Base-by-base conservation (phyloP, 805 yeast genomes). In the Pichia californica region DNA sequence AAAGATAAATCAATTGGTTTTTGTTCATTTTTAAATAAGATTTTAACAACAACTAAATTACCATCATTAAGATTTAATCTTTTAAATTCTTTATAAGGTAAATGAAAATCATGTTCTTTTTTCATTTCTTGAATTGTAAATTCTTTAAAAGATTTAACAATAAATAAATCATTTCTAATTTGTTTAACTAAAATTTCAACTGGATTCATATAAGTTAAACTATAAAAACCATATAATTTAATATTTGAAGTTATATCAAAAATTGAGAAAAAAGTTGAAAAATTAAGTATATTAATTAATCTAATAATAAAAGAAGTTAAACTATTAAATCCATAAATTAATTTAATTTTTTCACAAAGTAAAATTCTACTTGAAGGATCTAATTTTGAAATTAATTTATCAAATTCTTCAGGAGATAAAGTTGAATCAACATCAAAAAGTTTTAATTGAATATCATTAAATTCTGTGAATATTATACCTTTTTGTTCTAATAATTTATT, bases 201-300 rank as follows among this genome's bases (percentile, higher is more conserved):
- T 0, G 63, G 63, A 31, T 52, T 56, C 30, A 47, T 42, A 42
- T 55, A 56, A 35, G 45, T 52, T n/a, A 52, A 46, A 31, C 55
- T 49, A 46, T 58, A 56, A 38, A 58, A 58, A 2, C 62, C 63
- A 33, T 57, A 58, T n/a, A 58, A 45, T 42, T 58, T 58, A 29
- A 58, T 58, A 39, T 58, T 58, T 8, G 61, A 53, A 4, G 63
- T 58, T 5, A 58, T 58, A 41, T 58, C 63, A 45, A 58, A 58
- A 7, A 58, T 55, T 3, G 61, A 56, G 30, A 58, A 56, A 36
- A 58, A 58, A 18, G 55, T 54, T 11, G 52, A 48, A 39, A 58
- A 58, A 36, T 53, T 51, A 11, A 57, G 30, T 9, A 54, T 48
- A 20, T 48, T 43, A 11, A 57, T 50, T 29, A 58, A 41, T 35